phyloP scores from a whole-genome alignment of 805 yeast species.

The Wickerhamomyces silvicola region DNA sequence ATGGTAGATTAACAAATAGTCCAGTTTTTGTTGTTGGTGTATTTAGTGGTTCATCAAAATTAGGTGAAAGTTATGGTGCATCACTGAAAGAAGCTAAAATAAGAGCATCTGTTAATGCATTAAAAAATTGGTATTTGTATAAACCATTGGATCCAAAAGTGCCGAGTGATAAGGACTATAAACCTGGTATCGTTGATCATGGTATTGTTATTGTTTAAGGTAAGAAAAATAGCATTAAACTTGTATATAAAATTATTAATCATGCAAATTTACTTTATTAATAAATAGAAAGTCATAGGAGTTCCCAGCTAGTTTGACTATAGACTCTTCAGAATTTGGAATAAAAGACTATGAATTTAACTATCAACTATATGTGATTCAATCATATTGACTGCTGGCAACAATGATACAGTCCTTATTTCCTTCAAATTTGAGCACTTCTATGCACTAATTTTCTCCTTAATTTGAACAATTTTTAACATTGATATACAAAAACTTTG shows the following conservation, averaged over 20 bases:
- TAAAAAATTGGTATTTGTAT: conserved; percentile 88
- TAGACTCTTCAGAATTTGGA: too few species aligned
- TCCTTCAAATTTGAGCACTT: too few species aligned
- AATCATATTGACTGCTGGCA: too few species aligned
- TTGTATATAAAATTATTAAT: conserved; percentile 7
- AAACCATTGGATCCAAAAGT: conserved; percentile 60
- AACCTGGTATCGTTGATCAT: conserved; percentile 35
- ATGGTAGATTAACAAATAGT: conserved; percentile 79
- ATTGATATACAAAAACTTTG: too few species aligned
- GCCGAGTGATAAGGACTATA: conserved; percentile 51
- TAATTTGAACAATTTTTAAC: too few species aligned
- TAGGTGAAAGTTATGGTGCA: conserved; percentile 94
- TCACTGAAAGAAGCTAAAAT: conserved; percentile 87
- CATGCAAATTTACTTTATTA: too few species aligned
- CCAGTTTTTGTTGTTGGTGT: conserved; percentile 92
- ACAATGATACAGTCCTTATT: too few species aligned
- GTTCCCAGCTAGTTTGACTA: too few species aligned
- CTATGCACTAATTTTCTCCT: too few species aligned
- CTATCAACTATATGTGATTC: too few species aligned
- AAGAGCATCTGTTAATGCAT: conserved; percentile 84
- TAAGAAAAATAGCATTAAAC: conserved; percentile 1
- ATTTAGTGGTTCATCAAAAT: conserved; percentile 71
- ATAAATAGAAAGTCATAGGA: background rate
- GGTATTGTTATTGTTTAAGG: conserved; percentile 38
- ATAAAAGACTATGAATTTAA: too few species aligned